Conservation (phyloP, 148 eudicot genomes). For the Limonium bicolor region DNA sequence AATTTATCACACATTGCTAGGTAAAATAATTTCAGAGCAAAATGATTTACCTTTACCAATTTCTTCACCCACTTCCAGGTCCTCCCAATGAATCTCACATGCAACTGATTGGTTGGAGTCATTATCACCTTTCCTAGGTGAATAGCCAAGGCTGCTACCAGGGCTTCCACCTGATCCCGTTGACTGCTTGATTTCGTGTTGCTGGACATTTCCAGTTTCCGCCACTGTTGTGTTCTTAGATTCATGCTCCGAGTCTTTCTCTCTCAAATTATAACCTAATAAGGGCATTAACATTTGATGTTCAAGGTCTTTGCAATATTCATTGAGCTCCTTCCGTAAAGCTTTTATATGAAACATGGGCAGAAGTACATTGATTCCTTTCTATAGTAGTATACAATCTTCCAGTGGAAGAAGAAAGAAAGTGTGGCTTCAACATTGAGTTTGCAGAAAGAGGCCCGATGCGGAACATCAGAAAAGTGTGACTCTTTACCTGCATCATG, state of each 20-base stretch:
- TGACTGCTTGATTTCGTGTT: constrained; percentile 12
- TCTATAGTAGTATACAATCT: no score
- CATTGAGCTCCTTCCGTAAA: constrained; percentile 7
- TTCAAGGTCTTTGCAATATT: constrained; percentile 10
- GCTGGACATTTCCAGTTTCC: constrained; percentile 16
- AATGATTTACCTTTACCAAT: constrained; percentile 54
- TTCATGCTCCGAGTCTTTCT: constrained; percentile 16
- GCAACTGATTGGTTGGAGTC: constrained; percentile 22
- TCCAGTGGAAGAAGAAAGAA: constrained; percentile 9
- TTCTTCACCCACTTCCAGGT: constrained; percentile 52
- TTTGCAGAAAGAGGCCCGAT: constrained; percentile 8
- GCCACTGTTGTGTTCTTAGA: constrained; percentile 10
- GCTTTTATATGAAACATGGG: no score
- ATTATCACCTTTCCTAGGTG: constrained; percentile 24
- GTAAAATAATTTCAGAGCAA: background rate
- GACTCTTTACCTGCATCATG: constrained; percentile 9
- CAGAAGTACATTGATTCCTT: no score
- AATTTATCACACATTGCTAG: no score
- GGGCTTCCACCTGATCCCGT: constrained; percentile 20
- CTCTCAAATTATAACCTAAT: no score
- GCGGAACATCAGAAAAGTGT: constrained; percentile 9
- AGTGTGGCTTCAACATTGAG: constrained; percentile 5
- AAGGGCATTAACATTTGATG: no score
- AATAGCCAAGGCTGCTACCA: constrained; percentile 22
- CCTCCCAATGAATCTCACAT: constrained; percentile 71